Evolutionary conservation across 371 early-diverging fungal species (phyloP), one percentile per base, ranked within the genome.

Genomic region (Mucor mucedo): DNA sequence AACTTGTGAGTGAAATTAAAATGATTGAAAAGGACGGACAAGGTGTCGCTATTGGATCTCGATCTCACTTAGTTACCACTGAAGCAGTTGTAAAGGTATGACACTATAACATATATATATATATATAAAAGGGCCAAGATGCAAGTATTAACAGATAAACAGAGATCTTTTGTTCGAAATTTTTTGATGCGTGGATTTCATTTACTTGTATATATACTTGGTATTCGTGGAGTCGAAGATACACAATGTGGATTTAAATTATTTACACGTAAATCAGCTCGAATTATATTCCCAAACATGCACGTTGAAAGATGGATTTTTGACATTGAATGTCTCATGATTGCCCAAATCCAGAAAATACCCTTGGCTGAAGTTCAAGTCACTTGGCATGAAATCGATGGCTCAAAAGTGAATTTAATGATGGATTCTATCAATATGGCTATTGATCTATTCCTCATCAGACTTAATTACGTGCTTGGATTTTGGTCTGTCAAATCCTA

Each of bases 221-320:
- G 92, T 9, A 91, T 96, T 64, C 83, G 91, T 16, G 85, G 86
- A 4, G 91, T 97, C 65, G 87, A 89, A 44, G 97, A 98, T 74
- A 97, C 97, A 3, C 97, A 98, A 75, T 98, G 98, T 75, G 98
- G 98, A 2, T 98, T 98, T 83, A 98, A 98, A 68, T 75, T 98
- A 40, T 90, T 96, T 65, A 89, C 94, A 0, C 88, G 97, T 14
- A 71, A 76, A 52, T 86, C 96, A 0, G 96, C 94, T 0, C 85
- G 78, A 49, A 60, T 69, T 27, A 89, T 97, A 32, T 95, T 95
- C 65, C 87, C 93, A 16, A 88, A 88, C 71, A 91, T 96, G 90
- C 97, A 96, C 65, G 94, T 94, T 2, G 94, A 95, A 66, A 86
- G 97, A 38, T 97, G 96, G 93, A 96, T 97, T 63, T 97, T 98